phyloP scores from a whole-genome alignment of 2,329 filamentous ascomycete species.

The Colletotrichum chrysophilum region DNA sequence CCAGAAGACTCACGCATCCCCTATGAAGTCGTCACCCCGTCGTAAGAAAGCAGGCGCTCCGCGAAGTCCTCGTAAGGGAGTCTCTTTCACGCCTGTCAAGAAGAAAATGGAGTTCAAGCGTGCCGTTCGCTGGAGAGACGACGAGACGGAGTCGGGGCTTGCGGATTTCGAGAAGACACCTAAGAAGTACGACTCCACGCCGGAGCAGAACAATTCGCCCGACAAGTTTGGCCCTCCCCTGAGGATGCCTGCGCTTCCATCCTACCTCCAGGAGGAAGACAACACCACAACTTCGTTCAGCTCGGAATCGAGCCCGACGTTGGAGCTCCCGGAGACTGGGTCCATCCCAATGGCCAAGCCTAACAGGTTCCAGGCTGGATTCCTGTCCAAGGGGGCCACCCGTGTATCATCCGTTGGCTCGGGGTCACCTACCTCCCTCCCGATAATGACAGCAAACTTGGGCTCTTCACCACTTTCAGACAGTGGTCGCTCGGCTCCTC shows the following conservation, averaged over 20 bases:
- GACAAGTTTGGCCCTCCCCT: slow-evolving; percentile 38
- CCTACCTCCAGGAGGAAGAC: slow-evolving; percentile 48
- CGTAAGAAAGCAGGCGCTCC: slow-evolving; percentile 69
- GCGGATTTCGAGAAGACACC: slow-evolving; percentile 94
- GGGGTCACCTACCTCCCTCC: slow-evolving; percentile 67
- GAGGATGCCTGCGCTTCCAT: slow-evolving; percentile 49
- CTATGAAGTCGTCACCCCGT: slow-evolving; percentile 80
- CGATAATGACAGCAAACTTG: slow-evolving; percentile 61
- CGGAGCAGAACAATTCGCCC: slow-evolving; percentile 54
- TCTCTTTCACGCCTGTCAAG: slow-evolving; percentile 84
- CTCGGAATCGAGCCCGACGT: slow-evolving; percentile 62
- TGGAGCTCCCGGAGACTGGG: slow-evolving; percentile 56
- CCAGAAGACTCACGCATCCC: slow-evolving; percentile 50
- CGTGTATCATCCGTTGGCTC: slow-evolving; percentile 44
- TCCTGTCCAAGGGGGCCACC: slow-evolving; percentile 65
- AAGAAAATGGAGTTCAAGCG: slow-evolving; percentile 75
- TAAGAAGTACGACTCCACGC: slow-evolving; percentile 65
- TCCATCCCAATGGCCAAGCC: slow-evolving; percentile 54
- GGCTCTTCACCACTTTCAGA: slow-evolving; percentile 56
- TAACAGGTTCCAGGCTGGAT: slow-evolving; percentile 87
- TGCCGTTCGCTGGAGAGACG: slow-evolving; percentile 90
- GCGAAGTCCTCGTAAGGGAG: slow-evolving; percentile 61
- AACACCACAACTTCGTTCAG: slow-evolving; percentile 49
- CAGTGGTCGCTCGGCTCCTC: slow-evolving; percentile 50
- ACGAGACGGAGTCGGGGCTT: slow-evolving; percentile 81